These are phyloP conservation scores for Macroventuria anomochaeta DNA, from an alignment of 2,329 filamentous ascomycete species.

Conservation along the genomic window DNA sequence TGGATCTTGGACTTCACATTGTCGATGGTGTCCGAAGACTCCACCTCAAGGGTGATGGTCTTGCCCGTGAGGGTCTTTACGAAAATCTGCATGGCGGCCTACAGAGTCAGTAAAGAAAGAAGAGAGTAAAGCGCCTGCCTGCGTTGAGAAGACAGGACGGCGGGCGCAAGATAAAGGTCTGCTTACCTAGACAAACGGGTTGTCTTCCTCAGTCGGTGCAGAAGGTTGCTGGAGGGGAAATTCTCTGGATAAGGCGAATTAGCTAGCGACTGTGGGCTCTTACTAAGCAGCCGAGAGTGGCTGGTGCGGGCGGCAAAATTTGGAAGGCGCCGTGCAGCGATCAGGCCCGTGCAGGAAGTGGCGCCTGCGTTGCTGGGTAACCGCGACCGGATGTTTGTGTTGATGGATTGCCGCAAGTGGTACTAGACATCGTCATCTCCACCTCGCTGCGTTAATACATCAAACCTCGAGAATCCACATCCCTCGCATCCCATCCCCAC, in stretches of 20 bases:
- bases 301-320: constrained; percentile 14
- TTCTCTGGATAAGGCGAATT: constrained; percentile 21
- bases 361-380: constrained; percentile 39
- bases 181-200: constrained; percentile 62
- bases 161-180: background rate
- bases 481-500: constrained; percentile 31
- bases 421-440: constrained; percentile 38
- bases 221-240: constrained; percentile 35
- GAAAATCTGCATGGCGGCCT: constrained; percentile 58
- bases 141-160: background rate
- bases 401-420: constrained; percentile 32
- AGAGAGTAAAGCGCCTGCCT: background rate
- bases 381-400: constrained; percentile 29
- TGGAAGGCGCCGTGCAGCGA: constrained; percentile 5
- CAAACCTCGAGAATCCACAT: constrained; percentile 29
- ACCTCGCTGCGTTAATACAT: constrained; percentile 30
- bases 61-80: constrained; percentile 88
- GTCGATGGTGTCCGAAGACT: constrained; percentile 99
- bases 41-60: constrained; percentile 99
- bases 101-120: constrained; percentile 22
- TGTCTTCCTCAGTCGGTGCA: constrained; percentile 68
- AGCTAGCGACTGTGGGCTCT: constrained; percentile 30
- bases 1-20: constrained; percentile 99
- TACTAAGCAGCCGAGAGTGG: constrained; percentile 23
- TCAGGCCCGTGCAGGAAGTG: constrained; percentile 8